Base-by-base conservation (phyloP, 2,329 filamentous ascomycete genomes). In the Nothophoma quercina region DNA sequence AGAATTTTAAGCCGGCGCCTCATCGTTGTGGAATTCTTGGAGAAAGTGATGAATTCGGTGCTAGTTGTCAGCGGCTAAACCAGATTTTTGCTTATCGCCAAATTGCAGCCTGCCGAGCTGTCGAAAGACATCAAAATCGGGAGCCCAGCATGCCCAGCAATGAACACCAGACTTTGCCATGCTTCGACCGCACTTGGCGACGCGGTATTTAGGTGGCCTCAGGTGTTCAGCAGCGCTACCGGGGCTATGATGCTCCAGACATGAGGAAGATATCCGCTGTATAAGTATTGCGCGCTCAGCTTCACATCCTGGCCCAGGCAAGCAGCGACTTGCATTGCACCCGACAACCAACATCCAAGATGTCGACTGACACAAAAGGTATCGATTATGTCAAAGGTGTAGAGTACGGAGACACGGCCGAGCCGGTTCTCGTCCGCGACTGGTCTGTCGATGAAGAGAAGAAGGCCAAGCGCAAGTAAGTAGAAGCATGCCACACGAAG, bases 381-480 rank as follows among this genome's bases (percentile, higher is more conserved):
- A 36, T 52, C 30, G 40, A 53, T 16, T 52, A 55, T 19, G 28
- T 30, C 22, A 43, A 57, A 22, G 34, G 21, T 26, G 48, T 30
- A 1, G 40, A 45, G 7, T 41, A 50, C 34, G 51, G 36, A 13
- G 25, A 26, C 10, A 5, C 5, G 8, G 16, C 34, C 12, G 46
- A 42, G 30, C 46, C 46, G 38, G 23, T n/a, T 18, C 30, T 50
- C 23, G 38, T 50, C 15, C 38, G 46, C 32, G 59, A 62, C 43
- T 72, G 69, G 69, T 67, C 64, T 4, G 56, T 54, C 4, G 64
- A 45, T 2, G 69, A 71, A 45, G 69, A 72, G 45, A 61, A 56
- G n/a, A 58, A 56, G n/a, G 68, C 65, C 10, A 65, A 65, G 45
- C 59, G 68, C 28, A 72, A 71, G 68, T 71, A 55, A 36, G 46